Base-by-base conservation (phyloP, 192 early-diverging fungal species). In the Umbelopsis sp. region DNA sequence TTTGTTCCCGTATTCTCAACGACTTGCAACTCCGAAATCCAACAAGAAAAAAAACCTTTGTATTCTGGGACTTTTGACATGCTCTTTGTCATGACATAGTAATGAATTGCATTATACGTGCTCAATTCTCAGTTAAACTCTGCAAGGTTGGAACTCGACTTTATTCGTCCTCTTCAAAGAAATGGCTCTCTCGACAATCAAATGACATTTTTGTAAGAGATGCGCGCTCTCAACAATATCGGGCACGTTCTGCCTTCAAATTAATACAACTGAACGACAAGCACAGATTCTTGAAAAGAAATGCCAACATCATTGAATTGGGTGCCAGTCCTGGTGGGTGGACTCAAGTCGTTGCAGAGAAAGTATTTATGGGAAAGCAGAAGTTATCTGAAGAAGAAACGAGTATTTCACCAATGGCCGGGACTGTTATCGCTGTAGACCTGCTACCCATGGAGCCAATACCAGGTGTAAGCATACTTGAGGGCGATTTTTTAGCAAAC, bases 261-360 rank as follows among this genome's bases (percentile, higher is more conserved):
- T 82, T 95, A 20, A 45, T 84, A 5, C 83, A 86, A 66, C 65
- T 91, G 32, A 73, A 87, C 12, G 76, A 87, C 71, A 84, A 82
- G 52, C 83, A 89, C 45, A 53, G 71, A 3, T 25, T 85, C 6
- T 29, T 84, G 16, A 71, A 47, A 31, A 66, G 69, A 4, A 62
- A 67, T 4, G 45, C 62, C 11, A 45, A 70, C 53, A 83, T 84
- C 26, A 83, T 87, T 66, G 91, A 89, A 69, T 88, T 87, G 51
- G 92, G 92, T 0, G 90, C 91, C 17, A 77, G 86, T 17, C 93
- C 93, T 0, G 93, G 93, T 51, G 90, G 92, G 4, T 94, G 93
- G 93, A 85, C 86, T 74, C 91, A 93, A 75, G 90, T 92, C 24
- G 76, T 85, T 14, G 82, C 88, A 1, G 76, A 77, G 36, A 77